Percentiles rank a stretch among this genome's conserved stretches.
phyloP scores from a whole-genome alignment of 140 eudicot genomes.

The Ambrosia hybrid region DNA sequence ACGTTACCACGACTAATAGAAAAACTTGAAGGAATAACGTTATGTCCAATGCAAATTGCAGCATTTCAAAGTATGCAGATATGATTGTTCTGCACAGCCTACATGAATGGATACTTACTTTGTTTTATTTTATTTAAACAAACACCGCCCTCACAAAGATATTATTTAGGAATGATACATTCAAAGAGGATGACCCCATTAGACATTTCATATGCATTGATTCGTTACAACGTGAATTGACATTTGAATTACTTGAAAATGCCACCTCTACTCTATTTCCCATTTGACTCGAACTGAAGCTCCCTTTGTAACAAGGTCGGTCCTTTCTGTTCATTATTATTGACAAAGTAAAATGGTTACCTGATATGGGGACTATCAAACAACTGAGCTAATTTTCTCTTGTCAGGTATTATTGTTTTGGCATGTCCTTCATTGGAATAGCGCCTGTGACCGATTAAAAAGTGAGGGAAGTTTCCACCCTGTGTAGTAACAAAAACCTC shows the following conservation, averaged over 20 bases:
- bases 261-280: not conserved
- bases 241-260: not conserved
- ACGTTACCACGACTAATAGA: too few species aligned
- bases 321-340: too few species aligned
- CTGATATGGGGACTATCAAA: conserved; percentile 83
- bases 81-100: too few species aligned
- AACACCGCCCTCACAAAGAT: too few species aligned
- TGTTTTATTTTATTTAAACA: too few species aligned
- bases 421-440: conserved; percentile 90
- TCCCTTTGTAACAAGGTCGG: too few species aligned
- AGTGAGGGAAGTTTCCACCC: conserved; percentile 98
- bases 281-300: conserved; percentile 6
- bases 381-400: conserved; percentile 78
- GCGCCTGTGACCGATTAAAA: conserved; percentile 93
- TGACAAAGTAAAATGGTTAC: conserved; percentile 33
- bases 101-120: too few species aligned
- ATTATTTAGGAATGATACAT: too few species aligned
- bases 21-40: too few species aligned
- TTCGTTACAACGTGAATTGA: not conserved
- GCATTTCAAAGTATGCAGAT: too few species aligned
- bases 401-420: conserved; percentile 86
- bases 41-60: too few species aligned
- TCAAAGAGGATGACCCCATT: not conserved
- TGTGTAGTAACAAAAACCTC: conserved; percentile 94
- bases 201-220: not conserved